Evolutionary conservation across 306 rosid species (phyloP), one percentile per base, ranked within the genome.

Genomic region (Amphicarpaea edgeworthii): DNA sequence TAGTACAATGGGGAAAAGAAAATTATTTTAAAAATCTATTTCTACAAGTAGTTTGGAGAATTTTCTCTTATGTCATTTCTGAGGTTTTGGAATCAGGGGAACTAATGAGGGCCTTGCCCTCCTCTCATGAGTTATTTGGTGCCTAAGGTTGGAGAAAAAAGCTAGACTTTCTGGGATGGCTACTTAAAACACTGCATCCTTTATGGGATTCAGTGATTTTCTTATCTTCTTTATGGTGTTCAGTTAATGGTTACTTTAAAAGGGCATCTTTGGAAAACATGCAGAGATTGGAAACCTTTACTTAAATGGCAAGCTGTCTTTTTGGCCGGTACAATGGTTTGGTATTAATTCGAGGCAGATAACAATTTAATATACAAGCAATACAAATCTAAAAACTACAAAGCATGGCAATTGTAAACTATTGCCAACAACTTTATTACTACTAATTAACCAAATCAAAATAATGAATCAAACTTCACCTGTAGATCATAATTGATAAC

Each of bases 401-500:
- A 37, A 54, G 37, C 19, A 47, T 55, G 7, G 64, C 28, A 40
- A 54, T 12, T 20, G 32, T 43, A 45, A 49, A 68, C 70, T 45
- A 45, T 16, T 68, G 45, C 23, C 47, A 73, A 20, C 38, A 72
- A 26, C 50, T 68, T 60, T 19, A 68, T 77, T 73, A 40, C 16
- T 45, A 30, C 15, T 75, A 50, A 54, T 55, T 63, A 12, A 78
- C 66, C 34, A 38, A 65, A 78, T 65, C 24, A 70, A 63, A 43
- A 70, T 66, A 58, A 75, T 47, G 65, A 54, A 70, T 78, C 46
- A 68, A 75, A 71, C 47, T 17, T 73, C 81, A 95, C 98, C 93
- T 92, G 90, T 60, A 92, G 81, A 83, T 92, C 88, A 85, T 90
- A 95, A 79, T 84, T 70, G 54, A 92, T 84, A 76, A 90, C 85